Base-by-base conservation (phyloP, 2,329 filamentous ascomycete species). In the Hypomyces rosellus region DNA sequence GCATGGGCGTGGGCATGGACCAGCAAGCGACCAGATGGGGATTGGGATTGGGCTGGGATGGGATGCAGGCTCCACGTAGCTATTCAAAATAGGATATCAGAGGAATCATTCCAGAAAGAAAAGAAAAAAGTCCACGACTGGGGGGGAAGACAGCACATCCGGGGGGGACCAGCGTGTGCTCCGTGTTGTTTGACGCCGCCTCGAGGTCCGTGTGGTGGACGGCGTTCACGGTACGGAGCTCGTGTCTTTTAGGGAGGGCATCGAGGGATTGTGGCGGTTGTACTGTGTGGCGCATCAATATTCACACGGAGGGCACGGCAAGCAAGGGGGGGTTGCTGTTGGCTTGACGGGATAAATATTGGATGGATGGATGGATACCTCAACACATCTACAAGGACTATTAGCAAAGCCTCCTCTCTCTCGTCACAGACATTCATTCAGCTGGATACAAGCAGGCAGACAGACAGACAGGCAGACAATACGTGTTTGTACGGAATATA, bases 61-160 rank as follows among this genome's bases (percentile, higher is more conserved):
- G 25, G 25, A 30, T 30, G 25, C 9, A 11, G 25, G 25, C 25
- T 30, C 25, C 25, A 30, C 25, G 25, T 30, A 30, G 8, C 22
- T 36, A 34, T 37, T 18, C 14, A 44, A 44, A 15, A 20, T 20
- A 14, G 41, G 25, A 44, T 33, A 48, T 40, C 25, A 45, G 20
- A 30, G 34, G 36, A 51, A 51, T 51, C 45, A 48, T 48, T 51
- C 49, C 49, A 51, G 45, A 51, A 51, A 43, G 25, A 30, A 7
- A 30, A 40, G 40, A 46, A 50, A 45, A 45, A 41, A 47, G 13
- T 39, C 15, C 20, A 34, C 34, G 38, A 25, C 16, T 37, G 33
- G 18, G 15, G 13, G 43, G 7, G 9, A 34, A 25, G 41, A 50
- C 14, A 20, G 20, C n/a, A 13, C 18, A 34, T 34, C 30, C 41